phyloP scores from a whole-genome alignment of 331 rosid genomes.

The Malus hybrid region DNA sequence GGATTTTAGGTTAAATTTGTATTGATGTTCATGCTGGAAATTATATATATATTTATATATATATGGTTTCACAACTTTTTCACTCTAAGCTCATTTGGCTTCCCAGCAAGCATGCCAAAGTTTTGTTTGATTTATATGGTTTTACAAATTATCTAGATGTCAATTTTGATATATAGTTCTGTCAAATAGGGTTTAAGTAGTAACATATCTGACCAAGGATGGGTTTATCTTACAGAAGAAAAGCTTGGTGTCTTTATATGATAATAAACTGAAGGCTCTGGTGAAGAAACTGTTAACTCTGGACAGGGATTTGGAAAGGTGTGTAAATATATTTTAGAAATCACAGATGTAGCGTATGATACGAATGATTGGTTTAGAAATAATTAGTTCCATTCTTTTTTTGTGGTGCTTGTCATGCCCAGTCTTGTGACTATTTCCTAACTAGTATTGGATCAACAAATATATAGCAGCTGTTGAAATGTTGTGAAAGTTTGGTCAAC shows the following conservation, averaged over 20 bases:
- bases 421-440: neutral
- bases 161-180: constrained; percentile 1
- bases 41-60: neutral
- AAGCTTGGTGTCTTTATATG: constrained; percentile 56
- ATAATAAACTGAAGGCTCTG: constrained; percentile 62
- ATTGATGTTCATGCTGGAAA: constrained; percentile 12
- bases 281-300: constrained; percentile 62
- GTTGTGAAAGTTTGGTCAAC: neutral
- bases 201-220: constrained; percentile 18
- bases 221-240: constrained; percentile 64
- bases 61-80: neutral
- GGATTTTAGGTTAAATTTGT: neutral
- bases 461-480: neutral
- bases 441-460: neutral
- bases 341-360: neutral
- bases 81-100: neutral
- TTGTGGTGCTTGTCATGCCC: neutral
- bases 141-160: constrained; percentile 11
- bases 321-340: constrained; percentile 16
- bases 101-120: neutral
- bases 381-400: neutral
- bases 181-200: constrained; percentile 6
- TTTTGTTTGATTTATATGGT: neutral
- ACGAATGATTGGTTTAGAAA: neutral
- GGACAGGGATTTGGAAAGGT: constrained; percentile 62